Base-by-base conservation (phyloP, 2,329 filamentous ascomycete species). In the Colletotrichum gigasporum region DNA sequence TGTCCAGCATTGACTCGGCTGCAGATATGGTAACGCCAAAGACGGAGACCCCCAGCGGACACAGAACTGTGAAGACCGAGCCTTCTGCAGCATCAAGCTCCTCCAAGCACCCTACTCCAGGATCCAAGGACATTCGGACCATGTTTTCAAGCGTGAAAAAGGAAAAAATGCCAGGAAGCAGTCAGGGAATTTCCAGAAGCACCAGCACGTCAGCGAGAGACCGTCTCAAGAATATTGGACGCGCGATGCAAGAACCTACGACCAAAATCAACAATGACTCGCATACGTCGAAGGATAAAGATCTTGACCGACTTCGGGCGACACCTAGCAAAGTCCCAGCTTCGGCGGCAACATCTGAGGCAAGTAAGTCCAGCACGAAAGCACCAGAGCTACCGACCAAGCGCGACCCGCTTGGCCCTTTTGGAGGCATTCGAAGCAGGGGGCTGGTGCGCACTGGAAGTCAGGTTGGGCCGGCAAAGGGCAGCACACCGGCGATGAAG, bases 111-210 rank as follows among this genome's bases (percentile, higher is more conserved):
- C 7, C 61, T 9, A 22, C 6, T 2, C 26, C 22, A 11, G 44
- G 44, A 12, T 10, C 12, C 7, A 48, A 26, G 18, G 32, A 52
- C 18, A 42, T 35, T 1, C 39, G 34, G 35, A 55, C 37, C 16
- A 35, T 55, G 18, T 50, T 45, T 32, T 34, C 42, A 14, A 37
- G 30, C 26, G 28, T 44, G 26, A 65, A 61, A 30, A 62, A 62
- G 11, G 48, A 54, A 28, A 24, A 35, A n/a, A 16, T 35, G 3
- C 22, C 42, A 22, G 18, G 22, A 3, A 55, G 62, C 20, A 28
- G 22, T 41, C 47, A 60, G 9, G 37, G 8, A 8, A 11, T n/a
- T 14, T 16, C n/a, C 39, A 53, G 12, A 8, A 20, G 30, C 22
- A 26, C 10, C 4, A 18, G 57, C 3, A 16, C 30, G 18, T 65